Evolutionary conservation across 179 eudicot genomes (phyloP), one percentile per base, ranked within the genome.

Genomic region (Sideroxylon spinosum): DNA sequence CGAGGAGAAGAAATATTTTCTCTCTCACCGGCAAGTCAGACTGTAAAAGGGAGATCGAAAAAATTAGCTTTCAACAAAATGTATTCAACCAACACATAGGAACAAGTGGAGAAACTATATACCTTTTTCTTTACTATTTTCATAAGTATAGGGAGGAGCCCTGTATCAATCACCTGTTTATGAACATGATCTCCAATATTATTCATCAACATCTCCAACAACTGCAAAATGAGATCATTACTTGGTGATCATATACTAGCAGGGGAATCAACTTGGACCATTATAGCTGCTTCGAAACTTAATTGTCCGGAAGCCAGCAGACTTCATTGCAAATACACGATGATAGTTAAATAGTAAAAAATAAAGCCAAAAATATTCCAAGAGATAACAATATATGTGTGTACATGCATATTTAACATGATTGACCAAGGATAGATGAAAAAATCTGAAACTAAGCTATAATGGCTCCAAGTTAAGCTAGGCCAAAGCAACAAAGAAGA

Each of bases 91-190:
- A 50, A 25, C 48, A 70, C 12, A 14, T 48, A 52, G 10, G 22
- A 66, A 66, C 25, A 53, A 3, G 56, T 3, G 23, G 56, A 19
- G 22, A 20, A 48, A 74, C 46, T 26, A 16, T 16, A 44, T 66
- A 93, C 98, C 98, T 91, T 94, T 80, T 93, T 94, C 93, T 94
- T 94, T 70, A 94, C 98, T 76, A 90, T 88, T 82, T 94, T 93
- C 78, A 93, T 89, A 64, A 93, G 86, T 81, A 85, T 25, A 65
- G 92, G 88, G 67, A 95, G 92, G 75, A 95, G 65, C 76, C 97
- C 93, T 7, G 84, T 81, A 82, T 95, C 98, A 78, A 95, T 89
- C 81, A 95, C 97, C 85, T 87, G 97, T 89, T 80, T 90, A 82
- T 95, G 97, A 72, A 93, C 91, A 70, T 89, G 90, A 68, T 93